phyloP scores from a whole-genome alignment of 208 protist species.

The Leishmania major region DNA sequence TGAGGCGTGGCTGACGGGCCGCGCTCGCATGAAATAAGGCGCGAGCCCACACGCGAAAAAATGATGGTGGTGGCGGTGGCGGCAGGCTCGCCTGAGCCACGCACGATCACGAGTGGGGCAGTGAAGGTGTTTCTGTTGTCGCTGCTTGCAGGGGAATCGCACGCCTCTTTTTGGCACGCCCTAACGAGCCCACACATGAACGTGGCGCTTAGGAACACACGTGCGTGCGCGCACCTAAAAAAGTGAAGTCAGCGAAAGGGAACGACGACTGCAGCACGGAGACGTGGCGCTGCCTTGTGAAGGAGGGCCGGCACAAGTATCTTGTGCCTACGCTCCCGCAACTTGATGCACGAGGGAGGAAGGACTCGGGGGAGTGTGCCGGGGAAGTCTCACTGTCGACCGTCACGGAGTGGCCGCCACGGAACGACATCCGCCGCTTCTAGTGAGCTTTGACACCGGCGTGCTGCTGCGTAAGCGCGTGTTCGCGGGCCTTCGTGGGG shows the following conservation, averaged over 20 bases:
- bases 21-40: constrained; percentile 84
- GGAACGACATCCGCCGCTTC: neutral
- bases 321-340: neutral
- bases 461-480: neutral
- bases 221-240: neutral
- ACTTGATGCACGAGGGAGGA: neutral
- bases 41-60: neutral
- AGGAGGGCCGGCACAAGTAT: no score
- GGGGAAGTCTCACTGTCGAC: neutral
- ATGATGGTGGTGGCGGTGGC: neutral
- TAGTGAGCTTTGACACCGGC: neutral
- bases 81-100: neutral
- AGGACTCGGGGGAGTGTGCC: no score
- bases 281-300: neutral
- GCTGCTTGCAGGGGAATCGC: neutral
- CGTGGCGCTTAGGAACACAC: neutral
- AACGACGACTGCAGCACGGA: neutral
- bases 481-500: neutral
- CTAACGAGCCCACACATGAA: neutral
- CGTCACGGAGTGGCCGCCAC: neutral
- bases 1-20: constrained; percentile 90
- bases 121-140: neutral
- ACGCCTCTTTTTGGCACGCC: neutral
- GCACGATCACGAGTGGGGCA: neutral
- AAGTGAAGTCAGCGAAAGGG: neutral